Evolutionary conservation across 208 protist species (phyloP).

Genomic region (Tritrichomonas foetus): DNA sequence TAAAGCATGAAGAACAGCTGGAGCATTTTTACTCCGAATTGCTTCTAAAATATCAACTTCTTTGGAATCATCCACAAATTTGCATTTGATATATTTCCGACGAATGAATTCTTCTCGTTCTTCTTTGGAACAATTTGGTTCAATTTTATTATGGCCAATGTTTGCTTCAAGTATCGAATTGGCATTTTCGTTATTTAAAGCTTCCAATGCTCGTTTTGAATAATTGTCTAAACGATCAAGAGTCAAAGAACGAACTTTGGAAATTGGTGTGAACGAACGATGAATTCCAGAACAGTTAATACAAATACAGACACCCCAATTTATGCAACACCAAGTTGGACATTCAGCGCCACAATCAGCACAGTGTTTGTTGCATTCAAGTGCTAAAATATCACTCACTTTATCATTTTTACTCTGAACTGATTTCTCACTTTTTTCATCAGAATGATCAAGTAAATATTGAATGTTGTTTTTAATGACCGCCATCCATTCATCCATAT

Average conservation of each 20-base stretch:
- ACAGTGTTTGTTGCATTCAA: background rate
- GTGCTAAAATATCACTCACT: background rate
- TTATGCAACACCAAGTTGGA: conserved; percentile 33
- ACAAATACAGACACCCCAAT: conserved; percentile 27
- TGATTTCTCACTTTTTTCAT: background rate
- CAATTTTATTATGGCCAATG: background rate
- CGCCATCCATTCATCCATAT: conserved; percentile 31
- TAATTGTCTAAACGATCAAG: background rate
- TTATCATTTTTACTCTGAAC: background rate
- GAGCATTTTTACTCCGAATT: background rate
- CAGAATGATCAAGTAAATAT: conserved; percentile 9
- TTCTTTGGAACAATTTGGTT: background rate
- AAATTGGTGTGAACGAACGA: background rate
- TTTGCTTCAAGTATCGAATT: background rate
- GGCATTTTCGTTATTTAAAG: background rate
- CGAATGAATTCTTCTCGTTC: background rate
- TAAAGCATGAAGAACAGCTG: background rate
- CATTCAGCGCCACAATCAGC: background rate
- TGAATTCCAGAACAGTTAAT: conserved; percentile 14
- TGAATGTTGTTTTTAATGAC: conserved; percentile 38
- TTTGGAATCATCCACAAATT: background rate
- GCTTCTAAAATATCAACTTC: background rate
- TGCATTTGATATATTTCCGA: background rate
- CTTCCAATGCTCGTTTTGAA: background rate
- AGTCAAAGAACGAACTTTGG: conserved; percentile 26